phyloP scores from a whole-genome alignment of 441 rosid species.

The Breynia disticha region DNA sequence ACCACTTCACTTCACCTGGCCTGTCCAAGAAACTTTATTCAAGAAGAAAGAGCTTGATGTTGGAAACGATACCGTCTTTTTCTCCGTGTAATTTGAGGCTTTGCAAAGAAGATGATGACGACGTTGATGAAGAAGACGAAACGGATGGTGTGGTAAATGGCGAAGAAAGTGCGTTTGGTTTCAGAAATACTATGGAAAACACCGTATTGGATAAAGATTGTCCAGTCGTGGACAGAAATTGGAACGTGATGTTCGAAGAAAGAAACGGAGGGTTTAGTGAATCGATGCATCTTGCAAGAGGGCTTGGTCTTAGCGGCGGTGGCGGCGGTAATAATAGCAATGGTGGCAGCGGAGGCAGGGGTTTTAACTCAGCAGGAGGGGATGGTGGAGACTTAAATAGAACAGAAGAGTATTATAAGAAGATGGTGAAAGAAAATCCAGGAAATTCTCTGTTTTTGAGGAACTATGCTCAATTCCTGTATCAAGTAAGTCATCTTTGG shows the following conservation, averaged over 20 bases:
- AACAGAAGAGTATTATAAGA: conserved; percentile 40
- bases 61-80: conserved; percentile 44
- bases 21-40: conserved; percentile 18
- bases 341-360: conserved; percentile 18
- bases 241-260: conserved; percentile 14
- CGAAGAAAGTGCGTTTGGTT: conserved; percentile 7
- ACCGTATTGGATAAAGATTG: conserved; percentile 13
- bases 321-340: conserved; percentile 4
- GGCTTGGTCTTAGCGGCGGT: conserved; percentile 24
- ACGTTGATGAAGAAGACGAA: conserved; percentile 4
- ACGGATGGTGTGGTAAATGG: neutral
- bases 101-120: conserved; percentile 10
- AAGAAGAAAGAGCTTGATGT: conserved; percentile 20
- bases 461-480: conserved; percentile 53
- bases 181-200: conserved; percentile 3
- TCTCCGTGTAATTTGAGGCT: conserved; percentile 12
- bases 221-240: conserved; percentile 4
- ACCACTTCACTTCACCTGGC: conserved; percentile 2
- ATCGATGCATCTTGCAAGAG: conserved; percentile 36
- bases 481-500: conserved; percentile 28
- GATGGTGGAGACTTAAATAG: conserved; percentile 27
- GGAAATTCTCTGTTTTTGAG: conserved; percentile 39
- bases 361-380: conserved; percentile 22
- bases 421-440: conserved; percentile 47
- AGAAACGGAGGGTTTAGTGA: conserved; percentile 11